Conservation (phyloP, 371 early-diverging fungal species). For the Sporodiniella umbellata region DNA sequence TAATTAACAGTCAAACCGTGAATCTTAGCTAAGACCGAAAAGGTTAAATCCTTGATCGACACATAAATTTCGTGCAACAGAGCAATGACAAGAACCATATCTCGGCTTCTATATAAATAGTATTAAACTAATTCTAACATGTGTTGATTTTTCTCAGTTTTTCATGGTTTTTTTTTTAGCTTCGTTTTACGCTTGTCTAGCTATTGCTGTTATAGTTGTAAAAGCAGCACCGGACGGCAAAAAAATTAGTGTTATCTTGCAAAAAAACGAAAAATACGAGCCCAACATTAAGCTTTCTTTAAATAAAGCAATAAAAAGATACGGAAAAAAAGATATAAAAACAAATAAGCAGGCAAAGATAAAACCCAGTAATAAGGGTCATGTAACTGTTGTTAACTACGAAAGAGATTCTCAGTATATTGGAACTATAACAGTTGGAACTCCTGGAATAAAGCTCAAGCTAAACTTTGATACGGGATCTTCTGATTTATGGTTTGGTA, state of each 20-base stretch:
- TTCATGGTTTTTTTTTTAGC: slow-evolving; percentile 7
- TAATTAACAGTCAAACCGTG: too few species aligned
- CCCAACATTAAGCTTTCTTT: slow-evolving; percentile 13
- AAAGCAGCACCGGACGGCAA: slow-evolving; percentile 6
- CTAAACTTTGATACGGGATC: slow-evolving; percentile 77
- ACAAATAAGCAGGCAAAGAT: not conserved
- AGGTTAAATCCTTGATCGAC: too few species aligned
- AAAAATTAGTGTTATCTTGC: slow-evolving; percentile 10
- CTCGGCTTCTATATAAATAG: too few species aligned
- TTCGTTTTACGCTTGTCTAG: slow-evolving; percentile 8
- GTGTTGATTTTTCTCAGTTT: too few species aligned
- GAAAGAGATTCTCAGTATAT: slow-evolving; percentile 44
- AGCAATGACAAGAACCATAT: too few species aligned
- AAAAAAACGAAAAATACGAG: slow-evolving; percentile 9
- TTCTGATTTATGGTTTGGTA: slow-evolving; percentile 60
- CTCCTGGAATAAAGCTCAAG: slow-evolving; percentile 62
- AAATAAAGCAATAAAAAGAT: slow-evolving; percentile 17
- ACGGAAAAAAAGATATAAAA: slow-evolving; percentile 3
- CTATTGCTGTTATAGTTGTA: slow-evolving; percentile 7
- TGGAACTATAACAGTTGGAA: slow-evolving; percentile 56
- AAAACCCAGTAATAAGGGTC: not conserved
- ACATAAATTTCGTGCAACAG: too few species aligned
- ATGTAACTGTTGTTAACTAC: slow-evolving; percentile 19
- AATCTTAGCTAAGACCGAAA: too few species aligned
- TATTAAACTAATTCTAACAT: too few species aligned